Conservation (phyloP, 139 green algal genomes). For the Nannochloris sp. region DNA sequence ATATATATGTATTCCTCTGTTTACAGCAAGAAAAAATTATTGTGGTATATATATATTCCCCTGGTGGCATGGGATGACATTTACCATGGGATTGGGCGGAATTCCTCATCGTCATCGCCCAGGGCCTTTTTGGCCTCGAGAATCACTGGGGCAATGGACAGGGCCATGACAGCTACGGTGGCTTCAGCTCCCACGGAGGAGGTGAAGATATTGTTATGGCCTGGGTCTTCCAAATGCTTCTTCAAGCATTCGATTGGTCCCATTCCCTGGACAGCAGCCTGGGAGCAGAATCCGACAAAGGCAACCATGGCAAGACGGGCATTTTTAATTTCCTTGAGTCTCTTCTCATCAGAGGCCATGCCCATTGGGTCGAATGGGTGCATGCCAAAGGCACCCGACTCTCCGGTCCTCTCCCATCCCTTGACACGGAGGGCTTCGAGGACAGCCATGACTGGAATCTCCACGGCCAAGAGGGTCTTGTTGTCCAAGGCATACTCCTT, state of each 20-base stretch:
- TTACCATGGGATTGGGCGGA: conserved; percentile 31
- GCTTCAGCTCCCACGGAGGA: conserved; percentile 65
- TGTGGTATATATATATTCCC: too few species aligned
- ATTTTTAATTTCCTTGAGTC: conserved; percentile 96
- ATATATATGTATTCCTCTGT: too few species aligned
- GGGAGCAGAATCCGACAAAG: conserved; percentile 79
- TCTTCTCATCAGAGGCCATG: conserved; percentile 51
- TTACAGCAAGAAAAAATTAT: neutral
- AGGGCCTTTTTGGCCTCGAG: conserved; percentile 63
- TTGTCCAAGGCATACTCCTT: conserved; percentile 32
- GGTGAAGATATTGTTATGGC: conserved; percentile 88
- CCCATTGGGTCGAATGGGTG: conserved; percentile 31
- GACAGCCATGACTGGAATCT: conserved; percentile 54
- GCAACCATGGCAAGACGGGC: conserved; percentile 71
- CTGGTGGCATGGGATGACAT: neutral
- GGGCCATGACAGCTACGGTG: conserved; percentile 49
- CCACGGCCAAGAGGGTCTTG: conserved; percentile 52
- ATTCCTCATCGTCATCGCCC: conserved; percentile 20
- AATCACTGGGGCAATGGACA: conserved; percentile 61
- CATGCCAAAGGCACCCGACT: conserved; percentile 23
- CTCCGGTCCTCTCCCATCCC: conserved; percentile 76
- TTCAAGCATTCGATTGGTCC: conserved; percentile 78
- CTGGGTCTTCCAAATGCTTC: conserved; percentile 70
- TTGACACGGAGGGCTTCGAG: conserved; percentile 75
- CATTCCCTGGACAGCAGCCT: conserved; percentile 62